These are phyloP conservation scores for Aquilaria sinensis DNA, from an alignment of 345 rosid genomes.

Conservation along the genomic window DNA sequence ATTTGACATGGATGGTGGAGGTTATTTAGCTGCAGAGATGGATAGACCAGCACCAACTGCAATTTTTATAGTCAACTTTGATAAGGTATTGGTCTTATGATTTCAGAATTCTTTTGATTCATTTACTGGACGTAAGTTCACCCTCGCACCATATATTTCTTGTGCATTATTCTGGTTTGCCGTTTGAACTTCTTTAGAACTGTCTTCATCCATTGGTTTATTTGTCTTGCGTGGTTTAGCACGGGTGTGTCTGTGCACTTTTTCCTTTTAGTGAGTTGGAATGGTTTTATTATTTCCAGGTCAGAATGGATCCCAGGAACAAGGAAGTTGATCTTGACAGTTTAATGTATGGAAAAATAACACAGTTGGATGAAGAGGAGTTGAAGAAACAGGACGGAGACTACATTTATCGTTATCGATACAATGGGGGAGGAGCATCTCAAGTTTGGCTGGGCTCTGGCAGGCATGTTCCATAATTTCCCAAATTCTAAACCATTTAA, in stretches of 20 bases:
- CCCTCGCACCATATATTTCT: neutral
- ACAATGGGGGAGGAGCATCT: conserved; percentile 98
- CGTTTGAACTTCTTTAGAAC: neutral
- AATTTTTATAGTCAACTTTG: conserved; percentile 86
- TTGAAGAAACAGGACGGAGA: conserved; percentile 88
- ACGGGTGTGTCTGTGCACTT: conserved; percentile 5
- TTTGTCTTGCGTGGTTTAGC: conserved; percentile 5
- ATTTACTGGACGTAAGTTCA: neutral
- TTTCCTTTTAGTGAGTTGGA: conserved; percentile 2
- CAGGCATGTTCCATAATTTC: conserved; percentile 38
- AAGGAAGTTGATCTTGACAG: conserved; percentile 66
- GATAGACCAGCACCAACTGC: conserved; percentile 86
- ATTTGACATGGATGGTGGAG: conserved; percentile 60
- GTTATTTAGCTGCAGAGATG: conserved; percentile 38
- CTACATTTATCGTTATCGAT: conserved; percentile 88
- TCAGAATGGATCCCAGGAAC: conserved; percentile 92
- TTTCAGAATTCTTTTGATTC: conserved; percentile 7
- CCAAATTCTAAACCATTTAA: too few species aligned
- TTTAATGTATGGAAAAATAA: conserved; percentile 55
- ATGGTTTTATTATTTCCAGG: conserved; percentile 36
- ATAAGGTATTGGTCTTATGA: conserved; percentile 55
- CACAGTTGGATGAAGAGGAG: conserved; percentile 67
- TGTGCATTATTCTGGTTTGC: neutral
- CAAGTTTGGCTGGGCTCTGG: conserved; percentile 98
- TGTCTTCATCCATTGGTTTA: conserved; percentile 1